A percentile compares a stretch with the other conserved stretches of the same genome.
These are phyloP conservation scores for Pouteria campechiana DNA, from an alignment of 179 eudicot species.

Conservation along the genomic window DNA sequence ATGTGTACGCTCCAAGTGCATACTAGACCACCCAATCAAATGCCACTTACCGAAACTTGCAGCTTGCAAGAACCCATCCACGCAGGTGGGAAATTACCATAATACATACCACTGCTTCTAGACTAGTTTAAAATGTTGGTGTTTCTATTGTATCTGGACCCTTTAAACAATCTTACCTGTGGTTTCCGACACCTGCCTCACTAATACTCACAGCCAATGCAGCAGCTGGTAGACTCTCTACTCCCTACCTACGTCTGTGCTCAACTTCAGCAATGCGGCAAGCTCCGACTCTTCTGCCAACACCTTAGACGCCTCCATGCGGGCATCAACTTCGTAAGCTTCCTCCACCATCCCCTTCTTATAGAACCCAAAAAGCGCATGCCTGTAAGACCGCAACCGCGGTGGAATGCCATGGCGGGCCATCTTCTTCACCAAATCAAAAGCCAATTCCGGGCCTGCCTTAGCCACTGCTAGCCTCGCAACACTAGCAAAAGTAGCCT, in stretches of 20 bases:
- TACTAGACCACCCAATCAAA: too few relatives aligned
- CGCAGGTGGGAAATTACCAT: too few relatives aligned
- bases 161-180: conserved; percentile 43
- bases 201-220: conserved; percentile 51
- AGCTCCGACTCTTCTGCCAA: conserved; percentile 66
- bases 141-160: too few relatives aligned
- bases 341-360: conserved; percentile 47
- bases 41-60: too few relatives aligned
- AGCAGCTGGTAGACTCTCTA: conserved; percentile 74
- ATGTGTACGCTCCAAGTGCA: too few relatives aligned
- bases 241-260: conserved; percentile 34
- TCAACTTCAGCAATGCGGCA: conserved; percentile 56
- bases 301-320: conserved; percentile 69
- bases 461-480: conserved; percentile 73
- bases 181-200: conserved; percentile 81
- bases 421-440: conserved; percentile 70
- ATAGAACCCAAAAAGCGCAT: conserved; percentile 77
- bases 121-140: too few relatives aligned
- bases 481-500: conserved; percentile 79
- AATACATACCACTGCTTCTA: too few relatives aligned
- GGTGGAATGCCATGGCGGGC: conserved; percentile 43
- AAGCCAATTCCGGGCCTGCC: conserved; percentile 76
- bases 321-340: conserved; percentile 65
- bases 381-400: conserved; percentile 74
- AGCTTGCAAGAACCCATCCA: too few relatives aligned